Conservation (phyloP, 2,329 filamentous ascomycete genomes). For the Nectriaceae sp. region DNA sequence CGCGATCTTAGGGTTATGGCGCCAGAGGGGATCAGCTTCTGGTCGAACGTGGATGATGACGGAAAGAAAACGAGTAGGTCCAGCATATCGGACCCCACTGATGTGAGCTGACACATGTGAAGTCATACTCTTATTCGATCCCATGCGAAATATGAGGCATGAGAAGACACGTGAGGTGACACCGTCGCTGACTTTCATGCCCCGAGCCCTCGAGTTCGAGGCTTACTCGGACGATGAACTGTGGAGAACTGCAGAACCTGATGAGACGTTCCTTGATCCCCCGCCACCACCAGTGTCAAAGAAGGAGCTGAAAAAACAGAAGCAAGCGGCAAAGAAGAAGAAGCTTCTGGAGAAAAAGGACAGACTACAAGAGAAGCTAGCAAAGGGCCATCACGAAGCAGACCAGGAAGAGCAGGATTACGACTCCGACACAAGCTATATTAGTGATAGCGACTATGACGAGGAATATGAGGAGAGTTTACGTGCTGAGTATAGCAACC, state of each 20-base stretch:
- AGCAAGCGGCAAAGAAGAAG: conserved; percentile 9
- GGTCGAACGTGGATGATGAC: conserved; percentile 19
- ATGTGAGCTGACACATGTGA: conserved; percentile 5
- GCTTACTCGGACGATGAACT: conserved; percentile 30
- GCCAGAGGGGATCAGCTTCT: conserved; percentile 29
- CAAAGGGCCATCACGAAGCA: neutral
- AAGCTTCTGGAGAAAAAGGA: neutral
- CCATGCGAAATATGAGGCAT: conserved; percentile 22
- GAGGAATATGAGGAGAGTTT: conserved; percentile 20
- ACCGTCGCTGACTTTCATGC: conserved; percentile 31
- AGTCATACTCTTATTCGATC: conserved; percentile 28
- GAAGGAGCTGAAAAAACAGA: conserved; percentile 11
- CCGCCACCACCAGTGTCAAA: conserved; percentile 21
- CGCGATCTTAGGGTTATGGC: conserved; percentile 30
- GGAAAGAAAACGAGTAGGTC: conserved; percentile 24
- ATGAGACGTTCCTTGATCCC: conserved; percentile 29
- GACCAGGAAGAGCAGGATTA: conserved; percentile 1
- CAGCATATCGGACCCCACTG: too few relatives aligned
- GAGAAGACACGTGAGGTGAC: conserved; percentile 19
- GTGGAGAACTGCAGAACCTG: conserved; percentile 25
- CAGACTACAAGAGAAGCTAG: neutral
- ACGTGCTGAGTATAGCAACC: conserved; percentile 17
- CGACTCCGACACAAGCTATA: conserved; percentile 15
- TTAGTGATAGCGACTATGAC: conserved; percentile 23
- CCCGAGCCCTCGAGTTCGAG: conserved; percentile 29